Evolutionary conservation across 2,329 filamentous ascomycete species (phyloP).

Genomic region (Sporothrix pallida): DNA sequence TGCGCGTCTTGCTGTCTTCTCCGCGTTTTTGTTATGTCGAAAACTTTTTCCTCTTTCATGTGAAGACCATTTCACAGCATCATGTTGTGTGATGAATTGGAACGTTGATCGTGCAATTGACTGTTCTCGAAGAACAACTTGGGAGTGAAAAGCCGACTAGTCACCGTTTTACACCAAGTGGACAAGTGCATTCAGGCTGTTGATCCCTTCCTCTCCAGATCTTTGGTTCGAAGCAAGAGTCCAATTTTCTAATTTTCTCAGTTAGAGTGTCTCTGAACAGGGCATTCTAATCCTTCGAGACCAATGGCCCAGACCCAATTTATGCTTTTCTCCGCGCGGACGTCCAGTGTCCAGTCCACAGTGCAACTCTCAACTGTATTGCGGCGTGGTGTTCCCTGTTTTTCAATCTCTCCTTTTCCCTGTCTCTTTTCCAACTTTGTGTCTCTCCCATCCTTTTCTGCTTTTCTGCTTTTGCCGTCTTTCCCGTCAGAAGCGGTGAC

Average conservation of each 20-base stretch:
- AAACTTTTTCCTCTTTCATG: neutral
- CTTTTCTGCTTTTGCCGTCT: neutral
- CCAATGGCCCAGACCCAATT: conserved; percentile 2
- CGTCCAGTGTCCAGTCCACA: neutral
- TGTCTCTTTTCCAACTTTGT: neutral
- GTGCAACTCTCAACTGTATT: conserved; percentile 9
- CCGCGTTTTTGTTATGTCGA: neutral
- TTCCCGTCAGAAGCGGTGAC: neutral
- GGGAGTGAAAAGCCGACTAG: neutral
- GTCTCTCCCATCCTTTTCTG: neutral
- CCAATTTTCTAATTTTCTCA: neutral
- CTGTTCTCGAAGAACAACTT: no score
- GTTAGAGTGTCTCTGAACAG: conserved; percentile 7
- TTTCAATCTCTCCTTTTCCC: neutral
- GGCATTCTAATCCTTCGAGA: neutral
- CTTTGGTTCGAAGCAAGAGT: neutral
- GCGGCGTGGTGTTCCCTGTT: neutral
- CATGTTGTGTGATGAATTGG: neutral
- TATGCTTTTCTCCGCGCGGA: neutral
- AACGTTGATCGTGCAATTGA: neutral
- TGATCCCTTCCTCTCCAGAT: neutral
- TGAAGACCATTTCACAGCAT: neutral
- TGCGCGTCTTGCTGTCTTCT: conserved; percentile 6
- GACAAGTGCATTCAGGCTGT: neutral
- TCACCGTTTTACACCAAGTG: neutral